These are phyloP conservation scores for Mycena olivaceomarginata DNA, from an alignment of 768 basidiomycete species.

Conservation along the genomic window DNA sequence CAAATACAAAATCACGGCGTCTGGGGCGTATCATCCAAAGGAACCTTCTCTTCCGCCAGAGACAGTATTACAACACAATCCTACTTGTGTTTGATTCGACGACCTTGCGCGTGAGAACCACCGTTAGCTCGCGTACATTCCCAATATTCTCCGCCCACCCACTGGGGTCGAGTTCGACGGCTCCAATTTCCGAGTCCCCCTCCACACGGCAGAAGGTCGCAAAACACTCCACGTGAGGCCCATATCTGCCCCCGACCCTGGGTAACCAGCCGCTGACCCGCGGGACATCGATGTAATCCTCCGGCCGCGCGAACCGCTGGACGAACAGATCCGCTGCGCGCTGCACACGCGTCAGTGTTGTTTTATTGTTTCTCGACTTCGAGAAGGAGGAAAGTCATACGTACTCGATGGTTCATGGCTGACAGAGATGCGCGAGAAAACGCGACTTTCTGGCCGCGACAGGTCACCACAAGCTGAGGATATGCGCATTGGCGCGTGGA, in stretches of 20 bases:
- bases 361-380: no score
- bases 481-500: constrained; percentile 32
- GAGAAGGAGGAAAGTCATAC: neutral
- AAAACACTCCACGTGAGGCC: constrained; percentile 8
- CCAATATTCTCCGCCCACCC: constrained; percentile 26
- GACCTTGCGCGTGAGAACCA: constrained; percentile 8
- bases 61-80: neutral
- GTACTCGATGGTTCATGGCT: constrained; percentile 2
- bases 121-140: constrained; percentile 31
- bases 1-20: no score
- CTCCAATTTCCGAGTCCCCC: neutral
- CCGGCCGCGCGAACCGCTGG: constrained; percentile 19
- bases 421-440: constrained; percentile 18
- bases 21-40: no score
- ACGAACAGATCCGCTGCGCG: constrained; percentile 24
- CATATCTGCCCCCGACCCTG: neutral
- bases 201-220: constrained; percentile 35
- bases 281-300: constrained; percentile 13
- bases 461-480: constrained; percentile 32
- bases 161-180: constrained; percentile 17
- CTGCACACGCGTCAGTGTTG: neutral
- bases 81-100: neutral
- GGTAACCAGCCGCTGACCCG: constrained; percentile 9
- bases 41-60: no score
- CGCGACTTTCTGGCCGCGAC: constrained; percentile 15